Base-by-base conservation (phyloP, 2,329 filamentous ascomycete genomes). In the Claviceps pusilla region DNA sequence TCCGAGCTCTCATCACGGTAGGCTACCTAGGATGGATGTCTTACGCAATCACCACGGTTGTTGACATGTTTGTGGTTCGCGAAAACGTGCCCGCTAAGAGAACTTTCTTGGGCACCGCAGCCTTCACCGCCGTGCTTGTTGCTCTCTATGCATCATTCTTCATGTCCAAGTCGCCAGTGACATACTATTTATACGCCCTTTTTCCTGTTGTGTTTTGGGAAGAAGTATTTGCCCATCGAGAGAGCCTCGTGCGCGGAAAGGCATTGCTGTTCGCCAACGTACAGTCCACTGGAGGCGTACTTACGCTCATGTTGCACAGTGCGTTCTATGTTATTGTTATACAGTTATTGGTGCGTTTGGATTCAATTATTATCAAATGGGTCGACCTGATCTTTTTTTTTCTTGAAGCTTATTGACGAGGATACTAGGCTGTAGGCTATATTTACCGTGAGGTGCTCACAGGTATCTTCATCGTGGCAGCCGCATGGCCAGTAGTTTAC, bases 11-110 rank as follows among this genome's bases (percentile, higher is more conserved):
- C 51, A 86, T 98, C 56, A 96, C 93, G 2, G 66, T 86, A 12
- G 93, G 93, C 19, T 98, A 97, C 64, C 72, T 97, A 7, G 93
- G 93, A 24, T 98, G 91, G 91, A 94, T 97, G 64, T 85, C 86
- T 1, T 98, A 90, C 68, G 89, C 90, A 2, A 73, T 95, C 51
- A 93, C 89, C 0, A 94, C 86, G 0, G 89, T 97, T 50, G 77
- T 97, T 57, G 86, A 95, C 65, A 46, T 46, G 29, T 52, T 52
- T 31, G 50, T 52, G 19, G 42, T 46, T 45, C 41, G 29, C 29
- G 50, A 52, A 39, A 76, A 77, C 28, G 75, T 83, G 2, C 73
- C 83, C 48, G 77, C 85, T 2, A 78, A 81, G 51, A 79, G 89
- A 52, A 83, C 78, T 0, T 64, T 74, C 0, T 67, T 74, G 2